Conservation (phyloP, 805 yeast genomes). For the Candida tallmaniae region DNA sequence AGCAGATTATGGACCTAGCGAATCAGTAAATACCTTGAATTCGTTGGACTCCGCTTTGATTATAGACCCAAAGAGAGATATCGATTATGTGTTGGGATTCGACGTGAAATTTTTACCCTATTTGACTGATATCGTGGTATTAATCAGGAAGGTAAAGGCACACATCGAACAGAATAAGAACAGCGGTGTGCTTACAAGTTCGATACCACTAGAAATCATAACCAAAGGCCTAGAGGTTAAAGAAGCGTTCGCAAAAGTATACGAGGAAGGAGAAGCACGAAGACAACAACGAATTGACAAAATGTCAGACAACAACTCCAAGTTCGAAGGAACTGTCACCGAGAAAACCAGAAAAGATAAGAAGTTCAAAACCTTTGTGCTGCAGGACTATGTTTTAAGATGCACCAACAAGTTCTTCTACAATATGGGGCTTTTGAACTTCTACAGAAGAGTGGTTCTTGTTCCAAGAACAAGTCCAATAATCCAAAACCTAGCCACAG, state of each 20-base stretch:
- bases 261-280: slow-evolving; percentile 23
- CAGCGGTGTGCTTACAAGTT: slow-evolving; percentile 1
- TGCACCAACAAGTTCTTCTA: slow-evolving; percentile 52
- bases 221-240: slow-evolving; percentile 24
- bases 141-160: slow-evolving; percentile 26
- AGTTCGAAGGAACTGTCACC: neutral
- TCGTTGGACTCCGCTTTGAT: slow-evolving; percentile 11
- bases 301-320: slow-evolving; percentile 14
- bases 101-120: slow-evolving; percentile 58
- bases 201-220: slow-evolving; percentile 17
- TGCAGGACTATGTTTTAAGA: slow-evolving; percentile 31
- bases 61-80: slow-evolving; percentile 32
- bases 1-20: slow-evolving; percentile 17
- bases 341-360: slow-evolving; percentile 3
- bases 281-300: slow-evolving; percentile 20
- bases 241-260: slow-evolving; percentile 16
- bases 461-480: slow-evolving; percentile 42
- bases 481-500: slow-evolving; percentile 45
- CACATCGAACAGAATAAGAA: slow-evolving; percentile 10
- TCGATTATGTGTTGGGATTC: slow-evolving; percentile 63
- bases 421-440: slow-evolving; percentile 49
- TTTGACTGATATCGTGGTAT: slow-evolving; percentile 44
- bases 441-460: slow-evolving; percentile 51
- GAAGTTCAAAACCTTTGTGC: slow-evolving; percentile 15
- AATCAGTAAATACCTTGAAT: slow-evolving; percentile 17